Evolutionary conservation across 2,329 filamentous ascomycete genomes (phyloP).

Genomic region (Penicillium sp.): DNA sequence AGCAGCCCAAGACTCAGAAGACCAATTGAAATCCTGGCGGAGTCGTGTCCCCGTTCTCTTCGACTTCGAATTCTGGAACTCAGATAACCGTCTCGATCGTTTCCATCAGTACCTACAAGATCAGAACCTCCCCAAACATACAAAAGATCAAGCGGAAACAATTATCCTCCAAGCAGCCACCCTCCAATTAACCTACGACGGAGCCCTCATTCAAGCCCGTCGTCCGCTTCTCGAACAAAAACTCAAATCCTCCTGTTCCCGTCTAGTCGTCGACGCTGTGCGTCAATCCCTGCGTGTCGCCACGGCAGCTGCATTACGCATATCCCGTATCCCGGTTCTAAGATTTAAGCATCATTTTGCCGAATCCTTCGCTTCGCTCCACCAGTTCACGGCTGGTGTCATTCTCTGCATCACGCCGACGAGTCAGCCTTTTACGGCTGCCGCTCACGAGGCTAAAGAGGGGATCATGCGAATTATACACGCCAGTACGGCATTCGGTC

Average conservation of each 20-base stretch:
- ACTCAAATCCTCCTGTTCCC: slow-evolving; percentile 1
- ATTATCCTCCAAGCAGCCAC: slow-evolving; percentile 19
- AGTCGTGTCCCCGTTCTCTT: slow-evolving; percentile 2
- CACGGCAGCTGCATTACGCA: slow-evolving; percentile 29
- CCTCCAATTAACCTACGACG: slow-evolving; percentile 27
- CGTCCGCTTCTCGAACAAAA: slow-evolving; percentile 26
- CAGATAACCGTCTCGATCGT: background rate
- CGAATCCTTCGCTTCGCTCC: slow-evolving; percentile 20
- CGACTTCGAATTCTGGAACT: slow-evolving; percentile 11
- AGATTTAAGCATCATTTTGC: slow-evolving; percentile 28
- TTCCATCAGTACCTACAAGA: background rate
- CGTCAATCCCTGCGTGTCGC: slow-evolving; percentile 14
- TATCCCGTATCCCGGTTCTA: slow-evolving; percentile 27
- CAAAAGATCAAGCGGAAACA: slow-evolving; percentile 7
- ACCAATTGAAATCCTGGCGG: slow-evolving; percentile 1
- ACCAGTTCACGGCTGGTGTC: slow-evolving; percentile 23
- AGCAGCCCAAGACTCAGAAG: slow-evolving; percentile 7
- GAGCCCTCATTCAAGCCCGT: slow-evolving; percentile 23
- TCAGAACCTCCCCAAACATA: background rate
- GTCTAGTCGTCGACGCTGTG: slow-evolving; percentile 7
- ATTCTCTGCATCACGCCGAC: slow-evolving; percentile 32
- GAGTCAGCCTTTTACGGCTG: slow-evolving; percentile 26
- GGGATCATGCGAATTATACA: slow-evolving; percentile 31
- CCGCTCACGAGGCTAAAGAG: slow-evolving; percentile 30
- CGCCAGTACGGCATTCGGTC: slow-evolving; percentile 19